Percentiles rank a stretch among this genome's conserved stretches.
Evolutionary conservation across 495 filamentous ascomycete species (phyloP).

Genomic region (Penicillium verhagenii): DNA sequence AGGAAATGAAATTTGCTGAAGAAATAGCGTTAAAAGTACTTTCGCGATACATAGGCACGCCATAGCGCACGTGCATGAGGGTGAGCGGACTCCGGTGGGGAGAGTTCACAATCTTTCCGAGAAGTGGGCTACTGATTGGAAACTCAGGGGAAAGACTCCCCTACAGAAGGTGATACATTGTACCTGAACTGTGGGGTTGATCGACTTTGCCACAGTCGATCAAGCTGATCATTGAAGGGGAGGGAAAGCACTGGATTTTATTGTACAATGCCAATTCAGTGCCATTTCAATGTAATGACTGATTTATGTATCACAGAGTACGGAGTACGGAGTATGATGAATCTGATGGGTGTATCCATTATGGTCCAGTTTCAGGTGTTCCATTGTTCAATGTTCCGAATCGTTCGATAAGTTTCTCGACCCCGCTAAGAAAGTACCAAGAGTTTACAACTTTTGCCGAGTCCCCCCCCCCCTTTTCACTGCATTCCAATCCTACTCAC

Average conservation of each 20-base stretch:
- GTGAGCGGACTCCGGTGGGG: background rate
- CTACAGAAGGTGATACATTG: background rate
- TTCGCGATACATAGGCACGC: too few relatives aligned
- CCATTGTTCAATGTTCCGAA: background rate
- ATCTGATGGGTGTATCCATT: too few relatives aligned
- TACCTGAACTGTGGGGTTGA: background rate
- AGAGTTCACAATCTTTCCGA: too few relatives aligned
- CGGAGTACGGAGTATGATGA: too few relatives aligned
- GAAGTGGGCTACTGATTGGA: too few relatives aligned
- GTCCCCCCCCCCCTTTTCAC: slow-evolving; percentile 1
- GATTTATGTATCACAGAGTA: background rate
- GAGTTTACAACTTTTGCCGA: background rate
- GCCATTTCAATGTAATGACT: background rate
- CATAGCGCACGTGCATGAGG: background rate
- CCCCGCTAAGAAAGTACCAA: slow-evolving; percentile 1
- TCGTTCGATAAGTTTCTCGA: background rate
- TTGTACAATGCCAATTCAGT: background rate
- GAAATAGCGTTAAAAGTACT: too few relatives aligned
- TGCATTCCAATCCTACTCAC: background rate
- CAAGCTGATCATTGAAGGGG: background rate
- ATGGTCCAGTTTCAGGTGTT: background rate
- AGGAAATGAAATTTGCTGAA: background rate
- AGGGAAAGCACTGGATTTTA: background rate
- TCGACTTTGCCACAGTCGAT: background rate
- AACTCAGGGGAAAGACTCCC: background rate